Base-by-base conservation (phyloP, 1,284 basidiomycete genomes). In the Grifola frondosa region DNA sequence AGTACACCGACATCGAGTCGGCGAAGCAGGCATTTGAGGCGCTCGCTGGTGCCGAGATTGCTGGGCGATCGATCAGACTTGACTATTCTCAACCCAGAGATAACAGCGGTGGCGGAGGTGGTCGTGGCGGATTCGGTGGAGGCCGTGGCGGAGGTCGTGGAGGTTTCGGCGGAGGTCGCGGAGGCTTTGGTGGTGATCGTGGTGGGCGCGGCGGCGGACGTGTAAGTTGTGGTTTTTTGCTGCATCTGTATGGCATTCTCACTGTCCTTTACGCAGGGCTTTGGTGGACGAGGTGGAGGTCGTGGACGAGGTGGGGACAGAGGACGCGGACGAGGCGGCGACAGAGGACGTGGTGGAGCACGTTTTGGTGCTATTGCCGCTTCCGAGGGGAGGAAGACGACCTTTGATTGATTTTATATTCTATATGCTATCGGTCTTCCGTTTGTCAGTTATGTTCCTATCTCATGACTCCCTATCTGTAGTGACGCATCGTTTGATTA, bases 1-100 rank as follows among this genome's bases (percentile, higher is more conserved):
- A 97, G 68, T 97, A 95, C 66, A 81, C 83, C 52, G 82, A 88
- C 53, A 64, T 92, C 38, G 88, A 86, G 33, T 71, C 79, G 51
- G 91, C 97, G 11, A 86, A 86, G 68, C 86, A 85, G 63, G 97
- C 96, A 5, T 79, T 84, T 50, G 81, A 81, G 56, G 77, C 74
- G 8, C 73, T 83, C 36, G 76, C 80, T 38, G 91, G 91, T 37
- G 68, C 77, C 49, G 90, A 95, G 50, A 76, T 99, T 39, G 90
- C 86, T 29, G 95, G 95, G 6, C 81, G 97, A 40, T 61, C 73
- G 26, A 71, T 97, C 51, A 80, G 96, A 47, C 67, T 98, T 37
- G 96, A 99, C 72, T 98, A 80, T 69, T 92, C 92, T 22, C 88
- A 89, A 54, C 94, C 95, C 7, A 79, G 92, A 59, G 83, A 86